These are phyloP conservation scores for Prunus campanulata DNA, from an alignment of 306 rosid species.

Conservation along the genomic window DNA sequence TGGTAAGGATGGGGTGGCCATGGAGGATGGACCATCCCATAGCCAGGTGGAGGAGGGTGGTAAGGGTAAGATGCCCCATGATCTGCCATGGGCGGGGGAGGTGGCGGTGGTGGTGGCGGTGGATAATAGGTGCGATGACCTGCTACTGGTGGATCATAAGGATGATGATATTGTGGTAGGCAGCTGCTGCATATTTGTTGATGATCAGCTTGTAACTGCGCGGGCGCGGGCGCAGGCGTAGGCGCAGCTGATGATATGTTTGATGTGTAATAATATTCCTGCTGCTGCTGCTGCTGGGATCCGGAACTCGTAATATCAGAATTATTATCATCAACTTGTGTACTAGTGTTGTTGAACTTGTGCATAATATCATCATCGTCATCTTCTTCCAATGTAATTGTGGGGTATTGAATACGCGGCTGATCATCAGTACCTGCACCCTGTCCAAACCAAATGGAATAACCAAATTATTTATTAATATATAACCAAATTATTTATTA, in stretches of 20 bases:
- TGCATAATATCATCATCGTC: not conserved
- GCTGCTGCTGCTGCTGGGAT: too few relatives aligned
- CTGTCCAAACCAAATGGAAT: not conserved
- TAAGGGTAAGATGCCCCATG: too few relatives aligned
- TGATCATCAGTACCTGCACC: not conserved
- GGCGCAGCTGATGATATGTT: too few relatives aligned
- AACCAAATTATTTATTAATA: not conserved
- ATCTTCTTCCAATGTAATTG: not conserved
- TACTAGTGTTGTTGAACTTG: too few relatives aligned
- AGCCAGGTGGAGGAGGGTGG: not conserved
- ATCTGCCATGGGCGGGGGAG: not conserved
- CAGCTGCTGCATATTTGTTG: too few relatives aligned
- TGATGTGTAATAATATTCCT: too few relatives aligned
- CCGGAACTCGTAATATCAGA: too few relatives aligned
- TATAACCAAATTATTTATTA: not conserved
- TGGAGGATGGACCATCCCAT: not conserved
- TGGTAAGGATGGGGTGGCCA: not conserved
- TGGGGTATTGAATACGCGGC: not conserved
- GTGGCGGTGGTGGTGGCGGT: not conserved
- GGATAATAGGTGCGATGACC: not conserved
- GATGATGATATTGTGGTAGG: too few relatives aligned
- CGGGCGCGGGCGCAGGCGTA: too few relatives aligned
- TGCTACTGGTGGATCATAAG: too few relatives aligned
- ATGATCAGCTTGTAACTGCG: too few relatives aligned
- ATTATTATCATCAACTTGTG: too few relatives aligned